Conservation (phyloP, 2,329 filamentous ascomycete species). For the Alternaria hordeiaustralica region DNA sequence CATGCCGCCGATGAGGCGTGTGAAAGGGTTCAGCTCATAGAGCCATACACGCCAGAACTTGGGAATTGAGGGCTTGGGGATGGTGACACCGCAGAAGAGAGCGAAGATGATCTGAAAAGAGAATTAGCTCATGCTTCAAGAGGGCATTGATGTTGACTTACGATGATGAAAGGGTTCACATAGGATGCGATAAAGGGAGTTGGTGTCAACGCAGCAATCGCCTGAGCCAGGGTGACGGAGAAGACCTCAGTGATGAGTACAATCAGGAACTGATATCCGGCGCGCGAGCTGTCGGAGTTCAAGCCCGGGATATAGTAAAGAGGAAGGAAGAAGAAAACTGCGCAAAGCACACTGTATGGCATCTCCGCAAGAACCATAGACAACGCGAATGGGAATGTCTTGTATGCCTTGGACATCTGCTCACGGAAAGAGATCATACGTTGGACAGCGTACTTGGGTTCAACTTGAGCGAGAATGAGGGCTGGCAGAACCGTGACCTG, state of each 20-base stretch:
- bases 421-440: conserved; percentile 87
- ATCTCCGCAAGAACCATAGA: conserved; percentile 84
- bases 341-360: conserved; percentile 82
- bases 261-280: conserved; percentile 88
- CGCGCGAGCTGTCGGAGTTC: conserved; percentile 65
- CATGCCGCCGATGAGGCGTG: conserved; percentile 79
- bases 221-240: conserved; percentile 76
- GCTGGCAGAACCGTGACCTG: conserved; percentile 85
- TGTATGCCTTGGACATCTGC: conserved; percentile 85
- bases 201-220: conserved; percentile 77
- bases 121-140: neutral
- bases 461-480: conserved; percentile 81
- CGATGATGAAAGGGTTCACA: conserved; percentile 66
- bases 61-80: conserved; percentile 79
- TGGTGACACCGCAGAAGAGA: conserved; percentile 86
- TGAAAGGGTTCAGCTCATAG: conserved; percentile 84
- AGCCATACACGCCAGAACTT: conserved; percentile 81
- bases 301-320: conserved; percentile 87
- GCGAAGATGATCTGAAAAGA: conserved; percentile 77
- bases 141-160: neutral
- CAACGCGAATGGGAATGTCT: conserved; percentile 76
- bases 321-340: conserved; percentile 80
- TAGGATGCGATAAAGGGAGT: conserved; percentile 79
- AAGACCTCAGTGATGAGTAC: conserved; percentile 84
- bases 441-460: conserved; percentile 82